Evolutionary conservation across 441 rosid species (phyloP), one percentile per base, ranked within the genome.

Genomic region (Gossypium gossypioides): DNA sequence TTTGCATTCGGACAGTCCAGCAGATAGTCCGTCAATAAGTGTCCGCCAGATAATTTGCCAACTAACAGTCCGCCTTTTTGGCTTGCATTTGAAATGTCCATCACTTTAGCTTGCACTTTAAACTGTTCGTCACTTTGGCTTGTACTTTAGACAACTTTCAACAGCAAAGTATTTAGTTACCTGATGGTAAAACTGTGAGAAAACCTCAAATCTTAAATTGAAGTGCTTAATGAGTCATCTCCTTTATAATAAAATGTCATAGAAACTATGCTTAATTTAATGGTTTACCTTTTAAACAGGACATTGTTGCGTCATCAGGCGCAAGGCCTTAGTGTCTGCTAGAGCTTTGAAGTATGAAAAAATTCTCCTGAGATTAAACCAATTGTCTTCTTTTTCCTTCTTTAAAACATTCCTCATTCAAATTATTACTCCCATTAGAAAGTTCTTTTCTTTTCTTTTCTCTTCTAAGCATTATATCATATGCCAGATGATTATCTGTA

Each of bases 221-320:
- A 59, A 81, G 85, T 87, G 88, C 77, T 67, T 0, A 58, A 42
- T 65, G 76, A 79, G 79, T 87, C 87, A 87, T 70, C 77, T 42
- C 29, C 63, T 71, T 73, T 68, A 37, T 51, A 69, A 67, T 29
- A 46, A 42, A 63, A 40, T 52, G 13, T 61, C 40, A 70, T 16
- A 9, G 69, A 75, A 68, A 74, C 25, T 25, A 57, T 13, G 48
- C 68, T 58, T 77, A 15, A 64, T 56, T 70, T 57, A 64, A 74
- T 57, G 63, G 42, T 62, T 65, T 75, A 68, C 62, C 85, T 84
- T 85, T 81, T 81, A 72, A 81, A 84, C 84, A 78, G 76, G 72
- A 71, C 61, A 76, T 51, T 72, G 44, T 81, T 3, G 76, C 78
- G 76, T 81, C 86, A 81, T 60, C 66, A 58, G 32, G 64, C 70